Percentiles rank a stretch among this genome's conserved stretches.
These are phyloP conservation scores for Eucalyptus curtisii DNA, from an alignment of 345 rosid species.

Conservation along the genomic window DNA sequence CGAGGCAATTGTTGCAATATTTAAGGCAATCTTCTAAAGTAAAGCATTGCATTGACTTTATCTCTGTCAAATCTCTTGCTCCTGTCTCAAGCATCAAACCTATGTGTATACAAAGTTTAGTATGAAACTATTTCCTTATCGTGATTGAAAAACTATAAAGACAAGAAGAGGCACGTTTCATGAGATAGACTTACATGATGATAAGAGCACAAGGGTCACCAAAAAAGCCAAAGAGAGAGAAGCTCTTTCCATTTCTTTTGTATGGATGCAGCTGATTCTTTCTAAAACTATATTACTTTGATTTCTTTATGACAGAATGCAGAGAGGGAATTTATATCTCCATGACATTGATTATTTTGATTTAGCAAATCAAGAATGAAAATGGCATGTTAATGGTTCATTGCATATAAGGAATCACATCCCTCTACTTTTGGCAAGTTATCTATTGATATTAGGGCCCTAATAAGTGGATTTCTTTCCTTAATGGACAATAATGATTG, in stretches of 20 bases:
- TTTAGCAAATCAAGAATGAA: too few relatives aligned
- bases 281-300: background rate
- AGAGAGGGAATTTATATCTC: too few relatives aligned
- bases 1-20: background rate
- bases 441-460: too few relatives aligned
- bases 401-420: too few relatives aligned
- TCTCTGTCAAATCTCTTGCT: background rate
- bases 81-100: background rate
- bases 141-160: background rate
- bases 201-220: background rate
- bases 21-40: background rate
- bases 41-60: background rate
- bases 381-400: too few relatives aligned
- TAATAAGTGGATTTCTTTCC: too few relatives aligned
- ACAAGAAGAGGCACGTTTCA: background rate
- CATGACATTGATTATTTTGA: too few relatives aligned
- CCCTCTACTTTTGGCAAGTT: too few relatives aligned
- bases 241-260: background rate
- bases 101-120: background rate
- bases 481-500: too few relatives aligned
- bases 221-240: background rate
- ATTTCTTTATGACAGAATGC: background rate
- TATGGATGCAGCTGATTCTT: background rate
- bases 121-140: background rate
- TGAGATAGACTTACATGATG: background rate